Conservation (phyloP, 768 basidiomycete species). For the Infundibulicybe gibba region DNA sequence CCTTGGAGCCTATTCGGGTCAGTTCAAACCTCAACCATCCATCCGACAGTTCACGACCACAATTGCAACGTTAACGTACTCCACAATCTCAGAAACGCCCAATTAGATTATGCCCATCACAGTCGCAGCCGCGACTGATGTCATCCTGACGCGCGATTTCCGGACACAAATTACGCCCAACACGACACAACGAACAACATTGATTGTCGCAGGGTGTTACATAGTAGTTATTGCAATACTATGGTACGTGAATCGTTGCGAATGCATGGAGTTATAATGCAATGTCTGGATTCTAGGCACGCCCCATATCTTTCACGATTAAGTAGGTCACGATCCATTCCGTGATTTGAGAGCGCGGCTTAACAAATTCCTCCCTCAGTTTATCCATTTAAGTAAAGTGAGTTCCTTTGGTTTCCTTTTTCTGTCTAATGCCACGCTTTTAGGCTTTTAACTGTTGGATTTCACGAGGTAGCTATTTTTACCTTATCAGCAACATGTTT, state of each 20-base stretch:
- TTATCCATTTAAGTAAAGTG: constrained; percentile 87
- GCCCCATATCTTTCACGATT: constrained; percentile 68
- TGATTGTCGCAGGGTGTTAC: constrained; percentile 80
- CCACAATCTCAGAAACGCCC: too few relatives aligned
- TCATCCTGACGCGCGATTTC: constrained; percentile 33
- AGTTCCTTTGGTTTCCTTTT: constrained; percentile 1
- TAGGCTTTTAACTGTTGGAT: constrained; percentile 82
- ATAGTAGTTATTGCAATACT: constrained; percentile 73
- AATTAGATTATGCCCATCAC: not conserved
- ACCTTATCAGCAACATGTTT: not conserved
- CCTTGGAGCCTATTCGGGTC: too few relatives aligned
- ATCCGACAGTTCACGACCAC: too few relatives aligned
- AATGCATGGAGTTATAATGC: not conserved
- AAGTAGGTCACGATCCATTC: constrained; percentile 44
- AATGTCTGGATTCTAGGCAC: constrained; percentile 49
- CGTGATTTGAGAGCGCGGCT: constrained; percentile 2
- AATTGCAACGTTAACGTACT: too few relatives aligned
- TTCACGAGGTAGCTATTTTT: constrained; percentile 64
- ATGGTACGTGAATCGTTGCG: constrained; percentile 46
- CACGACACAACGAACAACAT: constrained; percentile 66
- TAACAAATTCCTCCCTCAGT: constrained; percentile 38
- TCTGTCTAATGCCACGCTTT: not conserved
- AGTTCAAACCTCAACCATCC: too few relatives aligned
- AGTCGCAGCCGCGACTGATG: constrained; percentile 4
- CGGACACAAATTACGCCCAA: constrained; percentile 55